These are phyloP conservation scores for Trichoderma atrobrunneum DNA, from an alignment of 2,329 filamentous ascomycete species.

Conservation along the genomic window DNA sequence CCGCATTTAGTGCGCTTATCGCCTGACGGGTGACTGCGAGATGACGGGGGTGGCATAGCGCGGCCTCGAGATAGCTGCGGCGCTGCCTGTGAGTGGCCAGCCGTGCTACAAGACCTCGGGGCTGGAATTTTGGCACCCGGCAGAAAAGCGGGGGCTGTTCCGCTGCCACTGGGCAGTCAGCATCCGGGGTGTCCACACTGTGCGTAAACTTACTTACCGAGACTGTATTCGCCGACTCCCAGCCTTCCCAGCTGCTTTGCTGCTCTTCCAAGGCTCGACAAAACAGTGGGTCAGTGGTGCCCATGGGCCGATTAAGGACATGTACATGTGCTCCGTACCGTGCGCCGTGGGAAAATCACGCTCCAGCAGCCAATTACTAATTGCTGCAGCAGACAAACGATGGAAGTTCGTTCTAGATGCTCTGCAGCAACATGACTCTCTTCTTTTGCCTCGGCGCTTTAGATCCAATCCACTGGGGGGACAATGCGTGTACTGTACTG, in stretches of 20 bases:
- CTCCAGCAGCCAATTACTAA: background rate
- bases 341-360: background rate
- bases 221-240: background rate
- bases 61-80: background rate
- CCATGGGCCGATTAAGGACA: constrained; percentile 15
- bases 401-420: background rate
- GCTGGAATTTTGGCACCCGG: constrained; percentile 9
- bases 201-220: too few relatives aligned
- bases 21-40: background rate
- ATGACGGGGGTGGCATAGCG: constrained; percentile 1
- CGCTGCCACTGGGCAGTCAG: background rate
- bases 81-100: background rate
- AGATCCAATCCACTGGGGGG: background rate
- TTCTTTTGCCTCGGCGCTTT: background rate
- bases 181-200: background rate
- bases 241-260: background rate
- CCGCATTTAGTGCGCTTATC: background rate
- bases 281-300: background rate
- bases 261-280: background rate
- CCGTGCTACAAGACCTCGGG: background rate
- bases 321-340: constrained; percentile 1
- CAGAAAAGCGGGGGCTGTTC: background rate
- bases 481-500: background rate
- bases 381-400: background rate
- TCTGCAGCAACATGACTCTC: background rate